Base-by-base conservation (phyloP, 306 rosid species). In the Lagenaria siceraria region DNA sequence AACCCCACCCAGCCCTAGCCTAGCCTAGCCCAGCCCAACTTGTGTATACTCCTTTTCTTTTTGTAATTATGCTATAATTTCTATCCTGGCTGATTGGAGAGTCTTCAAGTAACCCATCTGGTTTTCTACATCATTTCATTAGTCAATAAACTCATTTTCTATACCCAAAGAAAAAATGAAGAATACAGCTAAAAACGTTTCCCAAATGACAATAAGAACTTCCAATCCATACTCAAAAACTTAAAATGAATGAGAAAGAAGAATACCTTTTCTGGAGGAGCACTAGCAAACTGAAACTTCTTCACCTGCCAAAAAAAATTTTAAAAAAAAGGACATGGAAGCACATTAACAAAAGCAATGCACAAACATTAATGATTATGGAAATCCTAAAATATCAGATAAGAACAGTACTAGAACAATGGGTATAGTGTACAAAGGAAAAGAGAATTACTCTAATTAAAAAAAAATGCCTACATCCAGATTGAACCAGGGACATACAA, bases 251-350 rank as follows among this genome's bases (percentile, higher is more conserved):
- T 4, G 59, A 74, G 77, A 51, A 54, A 49, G 69, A 75, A 55
- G 75, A 52, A 42, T 81, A 93, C 98, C 92, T 83, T 89, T 65
- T 81, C 86, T 22, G 83, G 74, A 75, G 88, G 62, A 63, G 75
- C 72, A 64, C 72, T 78, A 56, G 66, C 14, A 85, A 18, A 86
- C 70, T 55, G 75, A 55, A 79, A 74, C 80, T 75, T 85, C 83
- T 87, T 87, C 77, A 83, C 90, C 97, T 89, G 88, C 64, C 79
- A 76, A n/a, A n/a, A n/a, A n/a, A n/a, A n/a, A n/a, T n/a, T n/a
- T n/a, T n/a, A n/a, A n/a, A n/a, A n/a, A n/a, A n/a, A 63, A n/a
- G 35, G 75, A 82, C 74, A 70, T 42, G 24, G 29, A 42, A 77
- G 68, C 59, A 54, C 70, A 46, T 46, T 42, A 58, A 62, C 40